Evolutionary conservation across 2,329 filamentous ascomycete species (phyloP).

Genomic region (Pestalotiopsis sp.): DNA sequence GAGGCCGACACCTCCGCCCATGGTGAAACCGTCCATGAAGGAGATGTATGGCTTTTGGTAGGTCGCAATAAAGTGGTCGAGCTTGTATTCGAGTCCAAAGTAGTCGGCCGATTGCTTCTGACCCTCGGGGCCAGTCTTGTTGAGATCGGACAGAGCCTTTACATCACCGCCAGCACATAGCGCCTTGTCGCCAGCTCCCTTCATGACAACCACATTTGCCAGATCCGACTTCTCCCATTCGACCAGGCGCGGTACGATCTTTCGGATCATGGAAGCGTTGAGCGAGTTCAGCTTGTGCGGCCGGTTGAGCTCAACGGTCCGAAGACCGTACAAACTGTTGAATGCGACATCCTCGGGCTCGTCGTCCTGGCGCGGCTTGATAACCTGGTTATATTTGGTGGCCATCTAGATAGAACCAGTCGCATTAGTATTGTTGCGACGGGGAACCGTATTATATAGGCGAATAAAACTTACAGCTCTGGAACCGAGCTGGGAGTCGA

Average conservation of each 20-base stretch:
- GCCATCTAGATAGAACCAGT: conserved; percentile 33
- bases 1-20: conserved; percentile 95
- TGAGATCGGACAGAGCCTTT: conserved; percentile 71
- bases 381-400: conserved; percentile 28
- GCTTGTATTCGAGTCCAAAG: conserved; percentile 92
- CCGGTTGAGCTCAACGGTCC: conserved; percentile 91
- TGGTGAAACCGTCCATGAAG: conserved; percentile 97
- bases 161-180: conserved; percentile 96
- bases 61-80: conserved; percentile 93
- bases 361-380: conserved; percentile 65
- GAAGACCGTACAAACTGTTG: conserved; percentile 82
- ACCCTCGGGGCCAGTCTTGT: conserved; percentile 66
- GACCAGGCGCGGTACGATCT: conserved; percentile 84
- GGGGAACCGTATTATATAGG: not conserved
- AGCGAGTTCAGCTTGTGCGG: conserved; percentile 90
- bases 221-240: conserved; percentile 96
- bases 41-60: conserved; percentile 92
- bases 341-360: conserved; percentile 91
- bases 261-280: conserved; percentile 90
- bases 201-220: conserved; percentile 89
- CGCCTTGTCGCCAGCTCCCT: conserved; percentile 80
- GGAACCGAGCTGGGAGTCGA: conserved; percentile 56
- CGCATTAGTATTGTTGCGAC: not conserved
- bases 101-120: conserved; percentile 77
- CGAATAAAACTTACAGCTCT: conserved; percentile 32